Conservation (phyloP, 1,284 basidiomycete genomes). For the Thelephora terrestris region DNA sequence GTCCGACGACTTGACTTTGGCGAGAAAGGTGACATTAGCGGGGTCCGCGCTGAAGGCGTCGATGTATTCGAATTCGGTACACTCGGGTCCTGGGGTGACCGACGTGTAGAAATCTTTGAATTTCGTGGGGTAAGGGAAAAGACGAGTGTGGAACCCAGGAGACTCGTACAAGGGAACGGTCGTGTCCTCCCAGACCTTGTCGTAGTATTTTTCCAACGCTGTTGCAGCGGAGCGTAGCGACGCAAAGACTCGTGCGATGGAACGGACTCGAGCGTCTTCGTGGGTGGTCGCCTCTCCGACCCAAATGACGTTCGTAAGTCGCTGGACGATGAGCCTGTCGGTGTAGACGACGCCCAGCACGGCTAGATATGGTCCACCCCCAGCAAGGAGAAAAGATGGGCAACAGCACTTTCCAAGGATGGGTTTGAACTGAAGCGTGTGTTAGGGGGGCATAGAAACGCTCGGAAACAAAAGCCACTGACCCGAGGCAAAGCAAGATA, state of each 20-base stretch:
- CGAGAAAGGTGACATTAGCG: conserved; percentile 7
- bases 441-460: too few relatives aligned
- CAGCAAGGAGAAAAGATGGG: conserved; percentile 21
- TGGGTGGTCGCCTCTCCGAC: neutral
- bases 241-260: conserved; percentile 7
- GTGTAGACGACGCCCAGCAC: conserved; percentile 20
- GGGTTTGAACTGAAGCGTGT: neutral
- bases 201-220: conserved; percentile 2
- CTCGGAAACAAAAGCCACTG: too few relatives aligned
- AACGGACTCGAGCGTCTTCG: neutral
- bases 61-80: conserved; percentile 1
- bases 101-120: neutral
- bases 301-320: conserved; percentile 14
- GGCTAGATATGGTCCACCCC: conserved; percentile 19
- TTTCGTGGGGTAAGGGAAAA: conserved; percentile 3
- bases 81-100: too few relatives aligned
- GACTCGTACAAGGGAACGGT: neutral
- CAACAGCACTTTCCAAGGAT: conserved; percentile 17
- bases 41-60: neutral
- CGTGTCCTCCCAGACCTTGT: neutral
- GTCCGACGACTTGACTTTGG: neutral
- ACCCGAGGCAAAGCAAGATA: neutral
- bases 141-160: neutral
- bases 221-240: conserved; percentile 1
- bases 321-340: conserved; percentile 18